phyloP scores from a whole-genome alignment of 2,329 filamentous ascomycete species.

The Pseudogymnoascus sp. region DNA sequence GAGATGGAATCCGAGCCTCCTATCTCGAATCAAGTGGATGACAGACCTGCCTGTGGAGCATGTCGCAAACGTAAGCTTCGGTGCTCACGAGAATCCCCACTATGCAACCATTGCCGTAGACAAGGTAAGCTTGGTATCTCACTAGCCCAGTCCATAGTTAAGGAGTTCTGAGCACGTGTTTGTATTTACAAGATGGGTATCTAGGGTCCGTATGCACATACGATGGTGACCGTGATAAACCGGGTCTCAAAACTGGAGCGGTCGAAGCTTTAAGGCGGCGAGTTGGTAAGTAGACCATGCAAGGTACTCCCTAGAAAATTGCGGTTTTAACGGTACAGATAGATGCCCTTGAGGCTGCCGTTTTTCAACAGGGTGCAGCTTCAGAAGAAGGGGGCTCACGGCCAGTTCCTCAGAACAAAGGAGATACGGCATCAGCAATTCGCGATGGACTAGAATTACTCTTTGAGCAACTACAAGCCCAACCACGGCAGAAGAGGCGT shows the following conservation, averaged over 20 bases:
- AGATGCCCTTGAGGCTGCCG: not conserved
- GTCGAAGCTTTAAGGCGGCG: constrained; percentile 19
- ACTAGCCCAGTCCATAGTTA: not conserved
- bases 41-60: constrained; percentile 16
- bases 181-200: not conserved
- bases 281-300: constrained; percentile 9
- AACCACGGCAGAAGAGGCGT: constrained; percentile 8
- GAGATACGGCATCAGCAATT: not conserved
- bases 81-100: constrained; percentile 19
- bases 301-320: not conserved
- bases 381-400: not conserved
- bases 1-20: not conserved
- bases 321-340: not conserved
- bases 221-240: constrained; percentile 20
- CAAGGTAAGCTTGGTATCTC: constrained; percentile 3
- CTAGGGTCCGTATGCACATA: constrained; percentile 17
- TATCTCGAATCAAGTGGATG: not conserved
- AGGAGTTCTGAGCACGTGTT: not conserved
- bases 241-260: constrained; percentile 21
- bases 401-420: not conserved
- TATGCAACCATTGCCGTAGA: constrained; percentile 17
- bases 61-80: constrained; percentile 21
- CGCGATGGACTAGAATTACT: constrained; percentile 7
- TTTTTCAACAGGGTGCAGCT: not conserved
- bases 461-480: constrained; percentile 3